Base-by-base conservation (phyloP, 495 filamentous ascomycete genomes). In the Podospora australis region DNA sequence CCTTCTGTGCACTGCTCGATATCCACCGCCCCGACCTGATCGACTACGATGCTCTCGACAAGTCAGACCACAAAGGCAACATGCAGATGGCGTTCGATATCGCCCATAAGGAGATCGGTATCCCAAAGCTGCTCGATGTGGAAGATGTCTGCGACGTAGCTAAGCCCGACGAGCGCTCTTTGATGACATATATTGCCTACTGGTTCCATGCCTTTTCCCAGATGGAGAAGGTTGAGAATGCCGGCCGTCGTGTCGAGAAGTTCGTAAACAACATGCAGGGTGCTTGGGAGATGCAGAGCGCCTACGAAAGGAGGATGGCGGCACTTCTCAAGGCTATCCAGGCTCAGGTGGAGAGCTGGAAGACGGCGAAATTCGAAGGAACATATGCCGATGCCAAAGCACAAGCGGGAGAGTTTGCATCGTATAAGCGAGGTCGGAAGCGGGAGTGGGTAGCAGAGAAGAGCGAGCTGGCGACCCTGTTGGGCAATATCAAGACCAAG, bases 171-270 rank as follows among this genome's bases (percentile, higher is more conserved):
- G 92, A 98, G 66, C 85, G 89, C 49, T 91, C 86, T 55, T 75
- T 98, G 63, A 97, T 98, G 91, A 98, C 92, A 5, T 98, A 98
- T 62, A 97, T 98, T 55, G 92, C 92, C 50, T 97, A 97, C 67
- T 98, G 94, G 92, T 98, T 97, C 77, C 92, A 98, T 58, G 94
- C 92, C 49, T 98, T 98, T 60, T 96, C 90, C 19, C 90, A 96
- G 60, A 87, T 98, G 79, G 92, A 98, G 67, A 79, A 89, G 53
- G 94, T 98, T 10, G 92, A 98, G 62, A 98, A 97, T 63, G 94
- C 94, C 2, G 92, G 92, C 2, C 79, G 92, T 46, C 79, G 92
- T 49, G 92, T 98, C 2, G 92, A 98, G 72, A 98, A 98, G 71
- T 98, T 98, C 56, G 87, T 97, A 38, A 88, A 86, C 60, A 96